phyloP scores from a whole-genome alignment of 2,329 filamentous ascomycete species.

The Phaeosphaeria sp. region DNA sequence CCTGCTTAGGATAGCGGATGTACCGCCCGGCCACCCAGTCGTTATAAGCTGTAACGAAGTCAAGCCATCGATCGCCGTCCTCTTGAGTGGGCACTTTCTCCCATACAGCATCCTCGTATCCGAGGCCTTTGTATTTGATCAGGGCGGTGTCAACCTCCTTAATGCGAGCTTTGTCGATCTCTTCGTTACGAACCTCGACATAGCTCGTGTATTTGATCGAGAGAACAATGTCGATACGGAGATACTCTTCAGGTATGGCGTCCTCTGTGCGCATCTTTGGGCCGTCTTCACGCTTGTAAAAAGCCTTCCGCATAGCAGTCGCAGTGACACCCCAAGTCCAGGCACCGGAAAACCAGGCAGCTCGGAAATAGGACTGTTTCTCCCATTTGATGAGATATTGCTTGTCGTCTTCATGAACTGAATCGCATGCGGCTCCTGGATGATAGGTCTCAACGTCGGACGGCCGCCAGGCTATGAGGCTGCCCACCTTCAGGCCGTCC shows the following conservation, averaged over 20 bases:
- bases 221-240: slow-evolving; percentile 88
- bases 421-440: slow-evolving; percentile 59
- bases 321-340: slow-evolving; percentile 82
- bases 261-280: slow-evolving; percentile 76
- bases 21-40: slow-evolving; percentile 85
- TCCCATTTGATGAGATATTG: slow-evolving; percentile 95
- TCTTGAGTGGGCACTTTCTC: slow-evolving; percentile 74
- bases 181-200: slow-evolving; percentile 66
- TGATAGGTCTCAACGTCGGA: slow-evolving; percentile 63
- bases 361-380: slow-evolving; percentile 78
- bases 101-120: slow-evolving; percentile 92
- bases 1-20: slow-evolving; percentile 64
- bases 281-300: slow-evolving; percentile 72
- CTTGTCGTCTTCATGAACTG: slow-evolving; percentile 76
- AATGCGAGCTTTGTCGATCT: slow-evolving; percentile 74
- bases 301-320: slow-evolving; percentile 72
- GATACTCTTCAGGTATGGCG: slow-evolving; percentile 85
- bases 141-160: slow-evolving; percentile 74
- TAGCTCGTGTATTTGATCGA: slow-evolving; percentile 72
- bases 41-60: slow-evolving; percentile 82
- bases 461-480: slow-evolving; percentile 89
- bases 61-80: slow-evolving; percentile 73
- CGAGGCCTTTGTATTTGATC: slow-evolving; percentile 91
- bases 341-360: slow-evolving; percentile 83
- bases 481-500: slow-evolving; percentile 69